Base-by-base conservation (phyloP, 2,329 filamentous ascomycete species). In the Neonectria magnoliae region DNA sequence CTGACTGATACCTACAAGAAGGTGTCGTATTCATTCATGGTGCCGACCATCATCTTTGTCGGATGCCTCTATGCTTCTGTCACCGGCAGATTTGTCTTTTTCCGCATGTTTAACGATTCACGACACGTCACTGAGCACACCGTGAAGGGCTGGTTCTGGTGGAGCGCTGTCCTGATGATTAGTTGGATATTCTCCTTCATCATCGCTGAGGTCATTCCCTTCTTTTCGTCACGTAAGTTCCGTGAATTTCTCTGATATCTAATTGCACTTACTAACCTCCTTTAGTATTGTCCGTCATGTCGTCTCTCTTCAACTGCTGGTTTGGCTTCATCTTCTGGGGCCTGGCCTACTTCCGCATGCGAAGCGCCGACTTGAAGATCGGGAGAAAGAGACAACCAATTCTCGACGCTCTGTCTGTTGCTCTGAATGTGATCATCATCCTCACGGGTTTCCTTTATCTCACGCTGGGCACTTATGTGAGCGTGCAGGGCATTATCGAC, bases 251-350 rank as follows among this genome's bases (percentile, higher is more conserved):
- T 6, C 2, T 4, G 1, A 1, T 2, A 18, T 29, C 2, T 4
- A 3, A 8, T 48, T 5, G 8, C 4, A 1, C 1, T 6, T 22
- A 3, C 61, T 71, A n/a, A 68, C 25, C 36, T 68, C 68, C 38
- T 70, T 38, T 1, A 87, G 84, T 90, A 2, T 76, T 89, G 9
- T 90, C 89, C 4, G 82, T 93, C 65, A 92, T 94, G 90, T 92
- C 90, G 18, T 93, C 93, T 3, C 86, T 97, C 1, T 97, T 97
- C 76, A 93, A 97, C 80, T 95, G 92, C 62, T 94, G 94, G 84
- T 94, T 95, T 72, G 94, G 94, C 22, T 98, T 97, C 83, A 97
- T 97, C 75, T 98, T 97, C 82, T 98, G 92, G 92, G 92, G 91
- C 9, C 84, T 93, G 1, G 92, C 92, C 1, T 95, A 93, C 75